Conservation (phyloP, 2,329 filamentous ascomycete genomes). For the Pseudocercospora fijiensis region DNA sequence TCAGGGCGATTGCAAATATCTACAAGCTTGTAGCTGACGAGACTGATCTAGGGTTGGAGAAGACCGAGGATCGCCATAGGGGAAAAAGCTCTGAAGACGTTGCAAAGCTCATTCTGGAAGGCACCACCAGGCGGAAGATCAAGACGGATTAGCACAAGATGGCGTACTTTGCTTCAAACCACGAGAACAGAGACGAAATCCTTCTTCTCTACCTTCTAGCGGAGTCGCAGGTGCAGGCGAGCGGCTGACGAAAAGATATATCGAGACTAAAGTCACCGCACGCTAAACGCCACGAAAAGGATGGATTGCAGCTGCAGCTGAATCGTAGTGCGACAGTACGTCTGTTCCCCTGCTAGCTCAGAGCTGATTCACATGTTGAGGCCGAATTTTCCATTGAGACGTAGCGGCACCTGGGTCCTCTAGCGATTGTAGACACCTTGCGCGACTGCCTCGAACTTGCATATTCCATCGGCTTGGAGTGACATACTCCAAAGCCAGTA, state of each 20-base stretch:
- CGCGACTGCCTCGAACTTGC: too few species aligned
- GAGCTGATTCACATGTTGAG: too few species aligned
- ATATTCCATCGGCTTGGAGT: too few species aligned
- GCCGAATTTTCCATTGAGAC: too few species aligned
- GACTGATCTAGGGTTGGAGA: constrained; percentile 60
- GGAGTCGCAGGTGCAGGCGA: not conserved
- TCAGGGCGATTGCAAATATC: constrained; percentile 60
- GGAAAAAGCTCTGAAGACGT: constrained; percentile 60
- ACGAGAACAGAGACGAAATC: not conserved
- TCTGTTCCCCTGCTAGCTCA: too few species aligned
- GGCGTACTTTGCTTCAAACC: not conserved
- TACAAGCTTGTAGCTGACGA: constrained; percentile 63
- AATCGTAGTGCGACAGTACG: too few species aligned
- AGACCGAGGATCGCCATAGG: constrained; percentile 56
- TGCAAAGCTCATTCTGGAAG: constrained; percentile 48
- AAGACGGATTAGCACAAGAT: constrained; percentile 15
- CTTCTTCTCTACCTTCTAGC: not conserved
- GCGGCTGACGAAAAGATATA: not conserved
- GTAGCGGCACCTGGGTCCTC: too few species aligned
- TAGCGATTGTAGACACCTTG: too few species aligned
- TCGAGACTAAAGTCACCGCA: not conserved
- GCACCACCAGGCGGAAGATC: constrained; percentile 46
- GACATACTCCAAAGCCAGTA: too few species aligned
- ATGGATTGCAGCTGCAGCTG: too few species aligned
- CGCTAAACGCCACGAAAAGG: too few species aligned